Evolutionary conservation across 2,329 filamentous ascomycete genomes (phyloP).

Genomic region (Xylariaceae sp.): DNA sequence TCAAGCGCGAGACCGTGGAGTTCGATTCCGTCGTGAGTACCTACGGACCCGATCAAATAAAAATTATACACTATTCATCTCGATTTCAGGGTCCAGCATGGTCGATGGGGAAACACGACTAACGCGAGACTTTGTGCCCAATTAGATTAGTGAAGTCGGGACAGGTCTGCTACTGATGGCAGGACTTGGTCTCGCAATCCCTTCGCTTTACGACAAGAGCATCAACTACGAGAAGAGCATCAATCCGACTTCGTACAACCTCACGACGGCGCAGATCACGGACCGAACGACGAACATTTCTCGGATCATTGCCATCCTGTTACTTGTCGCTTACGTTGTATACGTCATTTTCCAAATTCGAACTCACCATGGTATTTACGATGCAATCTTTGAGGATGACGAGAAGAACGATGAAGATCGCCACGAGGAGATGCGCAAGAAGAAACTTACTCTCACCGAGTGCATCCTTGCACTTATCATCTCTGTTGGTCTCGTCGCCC

Average conservation of each 20-base stretch:
- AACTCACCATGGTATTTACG: slow-evolving; percentile 73
- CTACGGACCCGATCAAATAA: too few species aligned
- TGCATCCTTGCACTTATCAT: slow-evolving; percentile 61
- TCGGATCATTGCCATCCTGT: slow-evolving; percentile 65
- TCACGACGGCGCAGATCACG: slow-evolving; percentile 38
- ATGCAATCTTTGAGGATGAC: slow-evolving; percentile 67
- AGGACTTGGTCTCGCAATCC: slow-evolving; percentile 48
- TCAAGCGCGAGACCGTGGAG: slow-evolving; percentile 62
- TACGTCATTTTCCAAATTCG: slow-evolving; percentile 71
- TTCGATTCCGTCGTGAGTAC: slow-evolving; percentile 59
- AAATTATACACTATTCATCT: too few species aligned
- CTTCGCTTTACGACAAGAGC: slow-evolving; percentile 53
- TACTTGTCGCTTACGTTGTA: slow-evolving; percentile 64
- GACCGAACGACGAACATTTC: slow-evolving; percentile 61
- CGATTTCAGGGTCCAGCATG: too few species aligned
- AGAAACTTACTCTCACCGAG: slow-evolving; percentile 72
- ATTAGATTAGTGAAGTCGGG: slow-evolving; percentile 67
- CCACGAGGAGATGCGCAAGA: slow-evolving; percentile 55
- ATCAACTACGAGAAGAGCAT: slow-evolving; percentile 45
- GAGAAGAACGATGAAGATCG: slow-evolving; percentile 64
- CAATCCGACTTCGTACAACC: slow-evolving; percentile 21
- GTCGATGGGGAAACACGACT: too few species aligned
- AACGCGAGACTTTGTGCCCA: too few species aligned
- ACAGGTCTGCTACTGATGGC: slow-evolving; percentile 62
- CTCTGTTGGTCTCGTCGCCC: slow-evolving; percentile 64